Percentiles rank a stretch among this genome's conserved stretches.
Evolutionary conservation across 257 asterid species (phyloP).

Genomic region (Sherardia arvensis): DNA sequence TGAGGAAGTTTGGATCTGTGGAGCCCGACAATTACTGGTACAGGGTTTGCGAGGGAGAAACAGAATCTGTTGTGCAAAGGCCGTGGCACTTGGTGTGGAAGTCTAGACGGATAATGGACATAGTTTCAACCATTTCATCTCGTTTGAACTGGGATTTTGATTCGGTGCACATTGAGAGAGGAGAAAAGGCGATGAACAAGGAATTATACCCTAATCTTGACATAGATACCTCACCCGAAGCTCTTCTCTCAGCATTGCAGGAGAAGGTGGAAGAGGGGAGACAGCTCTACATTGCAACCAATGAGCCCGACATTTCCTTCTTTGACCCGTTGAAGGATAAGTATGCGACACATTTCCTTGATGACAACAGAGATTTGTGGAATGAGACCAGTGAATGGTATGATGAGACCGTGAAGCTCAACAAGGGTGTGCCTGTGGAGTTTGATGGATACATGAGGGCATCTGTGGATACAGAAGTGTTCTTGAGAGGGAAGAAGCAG

Average conservation of each 20-base stretch:
- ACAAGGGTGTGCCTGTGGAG: conserved; percentile 54
- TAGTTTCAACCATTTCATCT: conserved; percentile 51
- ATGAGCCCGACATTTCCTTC: conserved; percentile 36
- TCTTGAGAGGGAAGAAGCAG: conserved; percentile 60
- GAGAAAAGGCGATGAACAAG: conserved; percentile 48
- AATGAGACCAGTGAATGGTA: conserved; percentile 65
- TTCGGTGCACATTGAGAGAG: conserved; percentile 61
- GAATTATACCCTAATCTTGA: conserved; percentile 65
- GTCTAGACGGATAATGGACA: conserved; percentile 53
- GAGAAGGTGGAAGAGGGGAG: conserved; percentile 48
- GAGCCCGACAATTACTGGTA: conserved; percentile 82
- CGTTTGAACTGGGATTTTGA: conserved; percentile 75
- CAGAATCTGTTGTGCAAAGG: conserved; percentile 40
- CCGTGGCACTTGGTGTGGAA: conserved; percentile 73
- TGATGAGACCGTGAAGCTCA: conserved; percentile 51
- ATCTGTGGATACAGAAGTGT: conserved; percentile 71
- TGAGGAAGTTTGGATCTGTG: conserved; percentile 63
- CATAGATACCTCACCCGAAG: conserved; percentile 48
- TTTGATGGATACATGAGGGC: conserved; percentile 82
- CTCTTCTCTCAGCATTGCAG: conserved; percentile 36
- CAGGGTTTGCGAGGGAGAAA: conserved; percentile 74
- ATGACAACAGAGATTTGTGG: conserved; percentile 69
- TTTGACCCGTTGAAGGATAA: conserved; percentile 66
- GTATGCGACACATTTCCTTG: conserved; percentile 64
- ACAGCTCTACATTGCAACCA: conserved; percentile 53